Evolutionary conservation across 192 early-diverging fungal genomes (phyloP), one percentile per base, ranked within the genome.

Genomic region (Geranomyces michiganensis): DNA sequence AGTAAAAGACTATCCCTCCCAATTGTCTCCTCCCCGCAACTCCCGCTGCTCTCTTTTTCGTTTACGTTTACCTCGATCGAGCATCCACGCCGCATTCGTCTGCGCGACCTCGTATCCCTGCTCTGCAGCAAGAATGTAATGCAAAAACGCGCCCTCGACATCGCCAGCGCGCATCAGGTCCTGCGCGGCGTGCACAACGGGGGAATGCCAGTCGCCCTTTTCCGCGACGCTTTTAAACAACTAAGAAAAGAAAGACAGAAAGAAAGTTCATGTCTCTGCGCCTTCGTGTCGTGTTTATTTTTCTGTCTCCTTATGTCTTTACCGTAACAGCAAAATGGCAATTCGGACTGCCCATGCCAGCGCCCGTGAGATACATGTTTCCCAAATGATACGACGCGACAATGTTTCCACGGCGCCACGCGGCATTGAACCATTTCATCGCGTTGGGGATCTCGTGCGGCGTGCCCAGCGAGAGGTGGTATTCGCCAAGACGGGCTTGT

Each of bases 101-200:
- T 97, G 96, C 1, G 90, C 93, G 4, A 91, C 79, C 70, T 94
- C 92, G 76, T 88, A 88, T 10, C 97, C 97, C 69, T 90, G 85
- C 77, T 99, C 96, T 0, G 96, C 95, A 0, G 92, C 93, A 44
- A 91, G 78, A 62, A 92, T 80, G 79, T 94, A 96, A 21, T 83
- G 70, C 6, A 95, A 43, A 5, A 92, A 73, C 0, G 94, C 92
- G 19, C 79, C 81, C 21, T 92, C 89, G 41, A 85, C 70, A 75
- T 93, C 90, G 31, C 88, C 90, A 8, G 77, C 76, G 24, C 63
- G 62, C 55, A 88, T 90, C n/a, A 85, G 86, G 0, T 78, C 75
- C 47, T 84, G 68, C 0, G 93, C 89, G 13, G 75, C 76, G 6
- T 82, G 77, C 27, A 93, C 80, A 8, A 87, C 81, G 17, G 91